These are phyloP conservation scores for Aureobasidium sp. DNA, from an alignment of 2,329 filamentous ascomycete genomes.

Conservation along the genomic window DNA sequence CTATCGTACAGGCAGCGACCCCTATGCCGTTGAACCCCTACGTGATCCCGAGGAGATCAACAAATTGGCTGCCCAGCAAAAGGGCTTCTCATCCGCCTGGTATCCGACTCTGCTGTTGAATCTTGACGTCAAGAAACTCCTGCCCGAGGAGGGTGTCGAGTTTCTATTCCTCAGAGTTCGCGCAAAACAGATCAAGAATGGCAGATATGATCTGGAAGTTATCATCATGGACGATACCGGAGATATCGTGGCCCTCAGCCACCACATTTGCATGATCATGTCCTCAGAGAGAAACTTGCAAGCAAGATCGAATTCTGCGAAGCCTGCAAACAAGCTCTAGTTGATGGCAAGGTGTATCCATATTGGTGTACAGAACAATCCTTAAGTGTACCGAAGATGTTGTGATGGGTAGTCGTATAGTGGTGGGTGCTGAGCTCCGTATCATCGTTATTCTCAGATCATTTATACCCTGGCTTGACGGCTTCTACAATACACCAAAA, in stretches of 20 bases:
- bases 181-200: conserved; percentile 60
- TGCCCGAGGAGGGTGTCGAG: conserved; percentile 60
- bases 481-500: too few species aligned
- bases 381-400: neutral
- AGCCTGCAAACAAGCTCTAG: conserved; percentile 11
- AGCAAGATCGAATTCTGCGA: conserved; percentile 28
- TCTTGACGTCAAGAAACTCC: conserved; percentile 64
- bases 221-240: conserved; percentile 55
- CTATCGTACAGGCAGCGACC: conserved; percentile 26
- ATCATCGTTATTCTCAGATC: too few species aligned
- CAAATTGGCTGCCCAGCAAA: conserved; percentile 19
- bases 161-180: conserved; percentile 62
- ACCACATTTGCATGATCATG: conserved; percentile 59
- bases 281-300: conserved; percentile 56
- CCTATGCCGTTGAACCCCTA: conserved; percentile 23
- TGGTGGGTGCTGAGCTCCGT: too few species aligned
- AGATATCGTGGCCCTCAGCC: conserved; percentile 58
- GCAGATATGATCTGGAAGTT: conserved; percentile 67
- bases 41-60: conserved; percentile 20
- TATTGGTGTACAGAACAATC: neutral
- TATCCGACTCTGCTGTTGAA: conserved; percentile 70
- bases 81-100: conserved; percentile 46
- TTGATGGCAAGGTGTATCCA: neutral
- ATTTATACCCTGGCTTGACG: too few species aligned
- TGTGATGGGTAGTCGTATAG: neutral